Percentiles rank a stretch among this genome's conserved stretches.
Evolutionary conservation across 495 filamentous ascomycete species (phyloP).

Genomic region (Penicillium bovifimosum): DNA sequence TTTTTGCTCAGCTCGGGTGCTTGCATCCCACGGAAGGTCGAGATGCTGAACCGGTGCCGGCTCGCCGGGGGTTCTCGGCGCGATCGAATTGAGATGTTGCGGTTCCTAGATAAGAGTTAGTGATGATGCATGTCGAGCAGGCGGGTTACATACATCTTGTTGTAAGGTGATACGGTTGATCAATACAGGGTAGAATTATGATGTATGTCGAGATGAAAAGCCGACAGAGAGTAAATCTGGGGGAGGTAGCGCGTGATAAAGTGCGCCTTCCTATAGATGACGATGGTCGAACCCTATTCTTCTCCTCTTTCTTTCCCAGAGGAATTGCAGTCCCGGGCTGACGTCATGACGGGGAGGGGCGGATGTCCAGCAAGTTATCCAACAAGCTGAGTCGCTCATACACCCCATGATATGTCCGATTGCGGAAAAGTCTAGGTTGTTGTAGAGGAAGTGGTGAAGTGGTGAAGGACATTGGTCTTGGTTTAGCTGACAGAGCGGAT

Average conservation of each 20-base stretch:
- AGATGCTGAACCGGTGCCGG: slow-evolving; percentile 68
- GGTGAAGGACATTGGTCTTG: background rate
- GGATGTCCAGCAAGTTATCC: slow-evolving; percentile 9
- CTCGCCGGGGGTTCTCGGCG: slow-evolving; percentile 34
- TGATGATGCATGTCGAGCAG: background rate
- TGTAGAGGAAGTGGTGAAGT: background rate
- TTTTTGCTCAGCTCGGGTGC: slow-evolving; percentile 81
- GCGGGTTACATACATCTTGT: background rate
- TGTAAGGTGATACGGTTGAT: background rate
- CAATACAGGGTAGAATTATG: background rate
- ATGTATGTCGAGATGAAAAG: background rate
- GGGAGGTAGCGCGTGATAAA: background rate
- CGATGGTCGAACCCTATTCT: slow-evolving; percentile 22
- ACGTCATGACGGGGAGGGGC: slow-evolving; percentile 26
- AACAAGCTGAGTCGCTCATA: background rate
- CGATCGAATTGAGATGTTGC: slow-evolving; percentile 56
- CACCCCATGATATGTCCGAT: background rate
- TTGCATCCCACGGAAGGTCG: slow-evolving; percentile 71
- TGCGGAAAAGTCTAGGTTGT: background rate
- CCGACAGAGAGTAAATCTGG: background rate
- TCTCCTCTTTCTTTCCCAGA: slow-evolving; percentile 1
- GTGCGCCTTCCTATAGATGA: slow-evolving; percentile 23
- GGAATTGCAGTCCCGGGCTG: slow-evolving; percentile 20
- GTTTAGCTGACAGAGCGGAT: background rate
- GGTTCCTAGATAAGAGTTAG: slow-evolving; percentile 45